A percentile compares a stretch with the other conserved stretches of the same genome.
Evolutionary conservation across 352 stramenopile species (phyloP).

Genomic region (Pythium grandisporangium): DNA sequence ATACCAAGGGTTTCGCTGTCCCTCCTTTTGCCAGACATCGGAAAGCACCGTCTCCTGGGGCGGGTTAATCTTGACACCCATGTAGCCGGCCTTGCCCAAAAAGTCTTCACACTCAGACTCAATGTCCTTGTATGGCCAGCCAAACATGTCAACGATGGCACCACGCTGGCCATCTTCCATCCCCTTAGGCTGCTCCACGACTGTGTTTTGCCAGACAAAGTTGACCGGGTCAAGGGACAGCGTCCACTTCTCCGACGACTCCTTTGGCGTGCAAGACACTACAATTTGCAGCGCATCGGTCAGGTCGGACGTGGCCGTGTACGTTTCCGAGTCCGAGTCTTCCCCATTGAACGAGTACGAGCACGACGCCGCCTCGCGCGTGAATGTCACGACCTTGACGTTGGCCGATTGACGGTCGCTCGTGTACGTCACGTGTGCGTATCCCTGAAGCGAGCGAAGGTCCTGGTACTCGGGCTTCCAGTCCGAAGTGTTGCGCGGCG

Average conservation of each 20-base stretch:
- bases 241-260: constrained; percentile 13
- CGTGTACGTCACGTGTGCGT: constrained; percentile 30
- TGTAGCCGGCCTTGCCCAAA: constrained; percentile 51
- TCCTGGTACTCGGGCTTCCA: constrained; percentile 30
- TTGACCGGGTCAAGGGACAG: constrained; percentile 46
- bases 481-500: constrained; percentile 19
- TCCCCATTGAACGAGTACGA: constrained; percentile 30
- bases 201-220: constrained; percentile 46
- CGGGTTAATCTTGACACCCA: constrained; percentile 63
- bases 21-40: constrained; percentile 22
- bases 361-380: constrained; percentile 19
- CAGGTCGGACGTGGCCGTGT: constrained; percentile 14
- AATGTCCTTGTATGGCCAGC: constrained; percentile 59
- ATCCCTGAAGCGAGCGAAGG: constrained; percentile 24
- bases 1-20: constrained; percentile 62
- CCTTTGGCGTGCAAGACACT: constrained; percentile 13
- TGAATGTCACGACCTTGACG: constrained; percentile 22
- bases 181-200: constrained; percentile 16
- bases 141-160: constrained; percentile 59
- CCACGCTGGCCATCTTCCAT: constrained; percentile 43
- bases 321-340: too few relatives aligned
- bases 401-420: constrained; percentile 18
- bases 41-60: constrained; percentile 46
- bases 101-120: constrained; percentile 49
- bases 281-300: constrained; percentile 19